These are phyloP conservation scores for Aquilaria yunnanensis DNA, from an alignment of 345 rosid species.

Conservation along the genomic window DNA sequence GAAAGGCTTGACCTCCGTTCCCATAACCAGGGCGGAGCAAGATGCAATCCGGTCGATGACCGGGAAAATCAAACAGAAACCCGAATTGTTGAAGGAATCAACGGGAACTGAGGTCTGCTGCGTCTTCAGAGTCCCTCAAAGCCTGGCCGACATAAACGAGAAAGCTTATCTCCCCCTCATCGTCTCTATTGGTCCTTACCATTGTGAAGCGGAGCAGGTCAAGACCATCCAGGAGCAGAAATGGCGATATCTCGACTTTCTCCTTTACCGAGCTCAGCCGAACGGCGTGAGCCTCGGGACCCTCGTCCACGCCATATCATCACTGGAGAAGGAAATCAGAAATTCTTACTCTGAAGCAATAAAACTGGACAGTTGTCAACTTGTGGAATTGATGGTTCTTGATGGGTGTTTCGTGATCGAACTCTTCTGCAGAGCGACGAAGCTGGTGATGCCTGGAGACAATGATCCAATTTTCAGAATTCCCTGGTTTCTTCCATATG, in stretches of 20 bases:
- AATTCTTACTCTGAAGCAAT: slow-evolving; percentile 26
- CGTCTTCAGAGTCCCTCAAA: slow-evolving; percentile 25
- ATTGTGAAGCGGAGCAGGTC: slow-evolving; percentile 27
- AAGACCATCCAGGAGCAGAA: slow-evolving; percentile 48
- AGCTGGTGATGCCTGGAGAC: slow-evolving; percentile 20
- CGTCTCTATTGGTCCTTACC: slow-evolving; percentile 45
- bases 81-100: slow-evolving; percentile 12
- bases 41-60: background rate
- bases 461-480: slow-evolving; percentile 46
- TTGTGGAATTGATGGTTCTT: slow-evolving; percentile 45
- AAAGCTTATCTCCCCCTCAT: slow-evolving; percentile 37
- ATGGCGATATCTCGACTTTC: slow-evolving; percentile 17
- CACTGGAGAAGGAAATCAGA: slow-evolving; percentile 17
- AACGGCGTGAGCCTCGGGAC: slow-evolving; percentile 7
- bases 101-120: slow-evolving; percentile 18
- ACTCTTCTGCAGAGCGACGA: slow-evolving; percentile 40
- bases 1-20: no score
- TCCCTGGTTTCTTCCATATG: slow-evolving; percentile 38
- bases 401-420: slow-evolving; percentile 60
- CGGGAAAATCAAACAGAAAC: background rate
- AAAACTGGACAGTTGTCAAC: background rate
- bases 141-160: slow-evolving; percentile 16
- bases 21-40: background rate
- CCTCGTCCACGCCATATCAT: slow-evolving; percentile 14
- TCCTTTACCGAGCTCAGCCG: slow-evolving; percentile 14